Evolutionary conservation across 2,329 filamentous ascomycete genomes (phyloP), one percentile per base, ranked within the genome.

Genomic region (Pseudocercospora pini-densiflorae): DNA sequence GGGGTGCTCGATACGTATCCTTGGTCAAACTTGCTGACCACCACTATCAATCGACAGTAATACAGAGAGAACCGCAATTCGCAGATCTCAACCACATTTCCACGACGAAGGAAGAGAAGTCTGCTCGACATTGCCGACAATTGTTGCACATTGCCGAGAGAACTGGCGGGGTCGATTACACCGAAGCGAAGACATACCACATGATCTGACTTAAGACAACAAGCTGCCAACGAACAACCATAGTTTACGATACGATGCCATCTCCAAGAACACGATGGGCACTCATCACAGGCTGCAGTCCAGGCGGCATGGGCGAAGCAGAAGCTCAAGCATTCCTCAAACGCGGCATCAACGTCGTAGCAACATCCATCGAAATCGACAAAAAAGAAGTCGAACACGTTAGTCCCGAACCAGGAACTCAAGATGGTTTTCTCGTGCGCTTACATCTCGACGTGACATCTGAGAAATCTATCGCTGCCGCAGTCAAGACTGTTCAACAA

Each of bases 221-320:
- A 21, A n/a, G n/a, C n/a, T n/a, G n/a, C n/a, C n/a, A n/a, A n/a
- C n/a, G n/a, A n/a, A n/a, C n/a, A n/a, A n/a, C n/a, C n/a, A n/a
- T n/a, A n/a, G n/a, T n/a, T n/a, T n/a, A n/a, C n/a, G n/a, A n/a
- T n/a, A 59, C 1, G 5, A 59, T 59, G 57, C 2, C 57, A 29
- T 4, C 19, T 19, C 16, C 33, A 6, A 16, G 57, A 59, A 27
- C 19, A 1, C 23, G 29, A 73, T 84, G 84, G 74, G 78, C 83
- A 3, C 79, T 86, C 10, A 74, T 86, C 33, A 79, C 86, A 14
- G 84, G 84, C 14, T 84, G 83, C 21, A 83, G 79, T n/a, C 80
- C 79, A 2, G 70, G 69, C 4, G 81, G 81, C 21, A 81, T 84
- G 54, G 82, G 84, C 43, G 77, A 80, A 66, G 82, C 83, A 3